These are phyloP conservation scores for Agrocybe pediades DNA, from an alignment of 768 basidiomycete genomes.

Conservation along the genomic window DNA sequence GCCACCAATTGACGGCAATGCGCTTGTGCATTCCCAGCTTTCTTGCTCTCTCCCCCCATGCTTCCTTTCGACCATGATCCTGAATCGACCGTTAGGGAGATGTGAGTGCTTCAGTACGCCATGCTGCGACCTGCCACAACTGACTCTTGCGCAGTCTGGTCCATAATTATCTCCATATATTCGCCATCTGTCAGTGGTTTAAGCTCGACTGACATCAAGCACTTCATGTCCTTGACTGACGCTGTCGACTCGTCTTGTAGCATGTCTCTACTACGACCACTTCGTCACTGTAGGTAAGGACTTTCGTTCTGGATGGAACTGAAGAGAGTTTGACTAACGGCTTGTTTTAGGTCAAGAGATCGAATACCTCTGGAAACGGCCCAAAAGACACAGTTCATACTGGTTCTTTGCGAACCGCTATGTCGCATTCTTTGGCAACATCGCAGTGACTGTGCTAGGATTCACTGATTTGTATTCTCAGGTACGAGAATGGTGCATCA, in stretches of 20 bases:
- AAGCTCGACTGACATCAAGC: not conserved
- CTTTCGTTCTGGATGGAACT: not conserved
- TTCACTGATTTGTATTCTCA: slow-evolving; percentile 26
- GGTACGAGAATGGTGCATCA: slow-evolving; percentile 17
- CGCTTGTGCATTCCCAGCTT: not conserved
- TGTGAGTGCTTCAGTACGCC: slow-evolving; percentile 6
- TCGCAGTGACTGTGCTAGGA: slow-evolving; percentile 29
- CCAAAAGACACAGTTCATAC: slow-evolving; percentile 36
- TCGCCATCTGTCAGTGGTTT: slow-evolving; percentile 33
- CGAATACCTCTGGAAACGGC: slow-evolving; percentile 44
- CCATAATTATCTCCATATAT: slow-evolving; percentile 32
- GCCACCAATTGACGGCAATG: not conserved
- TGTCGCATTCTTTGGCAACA: slow-evolving; percentile 41
- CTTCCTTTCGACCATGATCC: slow-evolving; percentile 13
- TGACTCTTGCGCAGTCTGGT: slow-evolving; percentile 15
- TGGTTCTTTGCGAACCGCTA: slow-evolving; percentile 56
- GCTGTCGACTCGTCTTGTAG: slow-evolving; percentile 17
- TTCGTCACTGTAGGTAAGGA: slow-evolving; percentile 35
- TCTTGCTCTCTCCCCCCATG: slow-evolving; percentile 6
- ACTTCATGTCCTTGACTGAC: too few species aligned
- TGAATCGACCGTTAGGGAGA: slow-evolving; percentile 10
- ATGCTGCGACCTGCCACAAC: not conserved
- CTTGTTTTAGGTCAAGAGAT: slow-evolving; percentile 36
- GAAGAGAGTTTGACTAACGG: not conserved
- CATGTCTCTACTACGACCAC: slow-evolving; percentile 42